Base-by-base conservation (phyloP, 805 yeast genomes). In the Saccharomycopsis oosterbeekiorum region DNA sequence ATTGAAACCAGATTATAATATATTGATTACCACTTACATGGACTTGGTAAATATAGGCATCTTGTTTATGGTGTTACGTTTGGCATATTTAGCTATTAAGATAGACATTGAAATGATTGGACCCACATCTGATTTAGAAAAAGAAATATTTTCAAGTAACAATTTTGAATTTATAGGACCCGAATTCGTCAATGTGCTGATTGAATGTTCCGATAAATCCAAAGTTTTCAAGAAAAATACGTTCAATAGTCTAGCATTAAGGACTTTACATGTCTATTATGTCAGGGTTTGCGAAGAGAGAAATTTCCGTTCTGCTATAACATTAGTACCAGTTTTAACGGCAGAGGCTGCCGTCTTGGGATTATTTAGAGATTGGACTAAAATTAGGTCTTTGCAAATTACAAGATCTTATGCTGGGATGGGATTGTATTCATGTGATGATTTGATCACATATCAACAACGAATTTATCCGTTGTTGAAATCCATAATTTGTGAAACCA, bases 41-140 rank as follows among this genome's bases (percentile, higher is more conserved):
- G 64, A 60, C 17, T 15, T 59, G 12, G 51, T 57, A 11, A n/a
- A 59, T 11, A 39, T 63, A 12, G 59, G 59, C 8, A 40, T 26
- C 17, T 59, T 63, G 12, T 40, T 63, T 15, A 34, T 63, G 19
- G 60, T 61, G 15, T 26, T 63, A 29, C 24, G 65, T 17, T 24
- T 57, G 9, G 50, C 59, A 2, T 63, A 61, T 55, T 21, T 58
- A 11, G 57, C 61, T 9, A 26, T 63, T 9, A 63, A 63, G 39
- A 41, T 63, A 19, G 61, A 61, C 26, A 39, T 56, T 6, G 62
- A 63, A 24, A 12, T 50, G 11, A 19, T 53, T 5, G 43, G 43
- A 12, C 40, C 60, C 8, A 24, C 21, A 11, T 17, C 14, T 17
- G 41, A 56, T 29, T 41, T 63, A 11, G 64, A 61, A 39, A 43